Percentiles rank a stretch among this genome's conserved stretches.
These are phyloP conservation scores for Eutypella sp. DNA, from an alignment of 2,329 filamentous ascomycete species.

Conservation along the genomic window DNA sequence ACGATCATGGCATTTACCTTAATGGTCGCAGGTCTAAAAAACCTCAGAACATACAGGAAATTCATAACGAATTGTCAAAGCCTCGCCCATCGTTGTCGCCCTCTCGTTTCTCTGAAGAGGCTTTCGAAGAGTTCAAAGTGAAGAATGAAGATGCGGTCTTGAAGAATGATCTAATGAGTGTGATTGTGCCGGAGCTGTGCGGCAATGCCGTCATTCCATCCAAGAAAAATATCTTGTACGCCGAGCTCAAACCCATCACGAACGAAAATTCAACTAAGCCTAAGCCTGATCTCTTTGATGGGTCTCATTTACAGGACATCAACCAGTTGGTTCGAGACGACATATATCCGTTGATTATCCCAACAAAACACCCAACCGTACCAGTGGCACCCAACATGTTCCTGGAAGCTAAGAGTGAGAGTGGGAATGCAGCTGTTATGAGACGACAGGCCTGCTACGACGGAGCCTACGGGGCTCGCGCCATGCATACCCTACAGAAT, in stretches of 20 bases:
- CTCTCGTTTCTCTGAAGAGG: too few relatives aligned
- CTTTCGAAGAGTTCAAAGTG: too few relatives aligned
- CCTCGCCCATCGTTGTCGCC: constrained; percentile 1
- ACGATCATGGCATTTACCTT: constrained; percentile 18
- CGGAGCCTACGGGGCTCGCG: constrained; percentile 27
- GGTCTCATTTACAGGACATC: constrained; percentile 2
- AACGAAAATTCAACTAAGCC: not conserved
- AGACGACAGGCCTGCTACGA: constrained; percentile 26
- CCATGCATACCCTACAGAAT: constrained; percentile 26
- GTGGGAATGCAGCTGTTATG: constrained; percentile 20
- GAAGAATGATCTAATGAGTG: too few relatives aligned
- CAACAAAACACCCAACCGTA: constrained; percentile 8
- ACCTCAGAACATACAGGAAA: constrained; percentile 1
- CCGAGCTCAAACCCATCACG: too few relatives aligned
- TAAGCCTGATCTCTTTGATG: constrained; percentile 6
- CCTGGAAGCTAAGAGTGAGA: constrained; percentile 8
- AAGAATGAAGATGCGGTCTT: too few relatives aligned
- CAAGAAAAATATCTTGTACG: too few relatives aligned
- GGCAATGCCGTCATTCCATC: too few relatives aligned
- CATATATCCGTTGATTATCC: constrained; percentile 12
- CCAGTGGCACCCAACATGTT: constrained; percentile 16
- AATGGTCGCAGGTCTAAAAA: constrained; percentile 5
- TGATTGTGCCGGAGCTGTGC: too few relatives aligned
- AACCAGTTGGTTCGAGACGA: constrained; percentile 2
- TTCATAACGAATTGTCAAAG: constrained; percentile 7